Evolutionary conservation across 805 yeast genomes (phyloP).

Genomic region (Kurtzmaniella fragi): DNA sequence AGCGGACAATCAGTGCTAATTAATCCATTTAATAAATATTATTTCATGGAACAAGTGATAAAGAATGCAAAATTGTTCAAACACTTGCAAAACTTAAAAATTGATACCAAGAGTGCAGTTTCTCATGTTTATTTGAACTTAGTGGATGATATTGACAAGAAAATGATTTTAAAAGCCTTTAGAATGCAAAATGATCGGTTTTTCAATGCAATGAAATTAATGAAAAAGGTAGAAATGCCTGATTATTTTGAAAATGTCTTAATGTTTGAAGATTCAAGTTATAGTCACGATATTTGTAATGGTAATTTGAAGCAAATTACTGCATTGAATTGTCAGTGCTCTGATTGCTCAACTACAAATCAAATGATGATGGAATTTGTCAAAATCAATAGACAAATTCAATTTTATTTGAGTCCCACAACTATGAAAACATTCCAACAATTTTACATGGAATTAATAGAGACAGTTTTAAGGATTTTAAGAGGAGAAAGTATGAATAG

Average conservation of each 20-base stretch:
- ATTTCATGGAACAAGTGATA: constrained; percentile 4
- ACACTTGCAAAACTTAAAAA: constrained; percentile 1
- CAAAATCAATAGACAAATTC: constrained; percentile 7
- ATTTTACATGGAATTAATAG: constrained; percentile 7
- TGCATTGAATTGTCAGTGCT: background rate
- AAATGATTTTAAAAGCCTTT: background rate
- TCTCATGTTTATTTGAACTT: constrained; percentile 3
- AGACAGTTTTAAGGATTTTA: constrained; percentile 3
- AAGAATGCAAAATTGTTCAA: background rate
- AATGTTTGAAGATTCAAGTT: constrained; percentile 5
- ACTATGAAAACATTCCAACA: constrained; percentile 6
- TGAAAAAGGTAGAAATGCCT: background rate
- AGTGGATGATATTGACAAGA: background rate
- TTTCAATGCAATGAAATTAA: background rate
- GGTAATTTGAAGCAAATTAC: background rate
- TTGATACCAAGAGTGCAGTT: constrained; percentile 6
- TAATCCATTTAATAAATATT: constrained; percentile 3
- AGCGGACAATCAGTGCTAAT: constrained; percentile 1
- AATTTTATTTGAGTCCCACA: constrained; percentile 10
- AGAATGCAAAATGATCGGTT: background rate
- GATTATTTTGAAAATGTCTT: constrained; percentile 9
- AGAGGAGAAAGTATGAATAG: background rate
- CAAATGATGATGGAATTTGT: constrained; percentile 4
- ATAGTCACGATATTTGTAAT: too few species aligned
- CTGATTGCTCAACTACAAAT: background rate